Base-by-base conservation (phyloP, 1,139 yeast species). In the Diutina siamensis region DNA sequence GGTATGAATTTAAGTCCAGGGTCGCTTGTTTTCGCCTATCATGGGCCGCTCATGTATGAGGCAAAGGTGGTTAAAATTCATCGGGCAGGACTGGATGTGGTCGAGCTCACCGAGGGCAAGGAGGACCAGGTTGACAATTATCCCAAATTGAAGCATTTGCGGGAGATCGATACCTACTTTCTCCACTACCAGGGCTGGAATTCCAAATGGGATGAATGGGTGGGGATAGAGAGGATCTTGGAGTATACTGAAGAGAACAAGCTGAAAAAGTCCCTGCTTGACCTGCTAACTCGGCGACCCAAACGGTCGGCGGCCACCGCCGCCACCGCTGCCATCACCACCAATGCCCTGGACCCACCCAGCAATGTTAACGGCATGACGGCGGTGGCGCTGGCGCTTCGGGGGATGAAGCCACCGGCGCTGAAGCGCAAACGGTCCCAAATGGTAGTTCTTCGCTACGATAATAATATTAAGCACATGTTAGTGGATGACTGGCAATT, bases 171-270 rank as follows among this genome's bases (percentile, higher is more conserved):
- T 47, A 71, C 80, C 48, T 89, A 78, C 61, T 80, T 70, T 52
- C 77, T 92, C 9, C 98, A 92, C 59, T 92, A 92, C 63, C 85
- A 82, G 56, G 97, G 98, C 2, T 92, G 98, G 98, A 92, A 88
- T 57, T 64, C 81, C 19, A 81, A 89, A 51, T 89, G 97, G 97
- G 97, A 92, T 59, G 98, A 92, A 60, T 92, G 98, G 98, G 94
- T 92, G 1, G 74, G 78, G 1, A 62, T 64, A 9, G 81, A 77
- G 45, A 67, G 97, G 38, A 74, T 89, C 10, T 65, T 86, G 57
- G 82, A 78, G 52, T 71, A 72, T 57, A 84, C 74, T 46, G 83
- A 79, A 40, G 94, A 82, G 52, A 88, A 84, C 57, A 38, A 38
- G 33, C 31, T 7, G 21, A 22, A 25, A 13, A 38, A 38, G 31